Percentiles rank a stretch among this genome's conserved stretches.
phyloP scores from a whole-genome alignment of 345 rosid species.

The Eucalyptus caleyi region DNA sequence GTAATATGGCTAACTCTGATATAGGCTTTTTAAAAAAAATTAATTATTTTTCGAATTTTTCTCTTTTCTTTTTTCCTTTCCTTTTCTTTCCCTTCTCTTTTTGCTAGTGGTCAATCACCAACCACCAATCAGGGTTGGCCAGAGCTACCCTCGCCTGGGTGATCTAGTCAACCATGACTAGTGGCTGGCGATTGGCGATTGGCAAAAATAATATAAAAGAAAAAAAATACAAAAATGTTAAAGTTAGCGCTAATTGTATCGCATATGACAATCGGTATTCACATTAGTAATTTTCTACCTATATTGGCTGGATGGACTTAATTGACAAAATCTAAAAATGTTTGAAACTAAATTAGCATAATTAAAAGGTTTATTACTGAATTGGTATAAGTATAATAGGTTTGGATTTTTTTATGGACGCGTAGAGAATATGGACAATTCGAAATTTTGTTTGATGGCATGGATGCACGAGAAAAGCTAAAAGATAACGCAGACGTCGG shows the following conservation, averaged over 20 bases:
- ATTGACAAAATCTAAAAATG: neutral
- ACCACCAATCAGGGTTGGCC: neutral
- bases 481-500: neutral
- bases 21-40: no score
- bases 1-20: accelerated
- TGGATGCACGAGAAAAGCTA: neutral
- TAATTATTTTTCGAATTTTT: no score
- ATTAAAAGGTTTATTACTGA: accelerated
- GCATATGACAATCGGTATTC: no score
- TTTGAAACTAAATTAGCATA: neutral
- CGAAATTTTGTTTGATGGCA: neutral
- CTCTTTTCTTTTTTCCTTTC: no score
- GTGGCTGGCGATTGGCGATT: accelerated
- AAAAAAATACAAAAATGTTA: neutral
- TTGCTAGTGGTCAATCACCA: accelerated
- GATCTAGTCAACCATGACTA: neutral
- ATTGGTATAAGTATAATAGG: neutral
- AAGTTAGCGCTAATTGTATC: accelerated
- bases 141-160: accelerated
- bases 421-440: neutral
- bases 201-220: neutral
- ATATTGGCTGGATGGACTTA: neutral
- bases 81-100: neutral
- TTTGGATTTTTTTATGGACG: neutral
- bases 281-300: accelerated